These are phyloP conservation scores for Lentinula boryana DNA, from an alignment of 768 basidiomycete genomes.

Conservation along the genomic window DNA sequence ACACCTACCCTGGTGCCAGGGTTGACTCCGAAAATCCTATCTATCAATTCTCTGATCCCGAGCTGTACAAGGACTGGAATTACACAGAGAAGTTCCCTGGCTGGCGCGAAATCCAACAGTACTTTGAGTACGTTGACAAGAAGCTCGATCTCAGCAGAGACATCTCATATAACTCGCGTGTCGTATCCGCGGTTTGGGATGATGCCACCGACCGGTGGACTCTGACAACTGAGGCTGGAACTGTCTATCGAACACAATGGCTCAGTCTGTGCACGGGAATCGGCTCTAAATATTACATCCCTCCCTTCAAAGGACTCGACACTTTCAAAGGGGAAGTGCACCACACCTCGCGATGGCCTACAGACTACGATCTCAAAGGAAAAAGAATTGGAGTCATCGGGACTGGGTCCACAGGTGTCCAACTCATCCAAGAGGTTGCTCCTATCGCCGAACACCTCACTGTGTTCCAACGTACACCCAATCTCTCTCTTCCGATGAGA, in stretches of 20 bases:
- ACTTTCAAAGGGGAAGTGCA: constrained; percentile 5
- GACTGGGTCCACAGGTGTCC: constrained; percentile 14
- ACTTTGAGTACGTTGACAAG: constrained; percentile 12
- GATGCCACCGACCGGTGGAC: constrained; percentile 8
- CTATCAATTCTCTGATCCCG: constrained; percentile 11
- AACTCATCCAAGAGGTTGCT: constrained; percentile 11
- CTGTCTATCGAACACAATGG: constrained; percentile 5
- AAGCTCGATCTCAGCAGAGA: constrained; percentile 11
- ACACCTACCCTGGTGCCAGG: constrained; percentile 8
- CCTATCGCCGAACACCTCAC: constrained; percentile 8
- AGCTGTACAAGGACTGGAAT: constrained; percentile 10
- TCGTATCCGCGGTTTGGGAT: constrained; percentile 10
- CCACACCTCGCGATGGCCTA: constrained; percentile 4
- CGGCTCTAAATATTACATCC: constrained; percentile 5
- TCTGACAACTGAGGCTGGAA: constrained; percentile 6
- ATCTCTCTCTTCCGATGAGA: constrained; percentile 6
- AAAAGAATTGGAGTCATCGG: constrained; percentile 6
- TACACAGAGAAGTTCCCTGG: constrained; percentile 7
- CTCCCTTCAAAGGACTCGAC: constrained; percentile 3
- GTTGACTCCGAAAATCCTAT: constrained; percentile 11
- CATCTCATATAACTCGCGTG: constrained; percentile 10
- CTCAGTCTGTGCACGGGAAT: constrained; percentile 13
- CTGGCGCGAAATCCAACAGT: constrained; percentile 9
- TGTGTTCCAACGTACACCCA: constrained; percentile 12
- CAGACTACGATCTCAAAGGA: neutral